Evolutionary conservation across 2,329 filamentous ascomycete species (phyloP).

Genomic region (Aspergillus sp.): DNA sequence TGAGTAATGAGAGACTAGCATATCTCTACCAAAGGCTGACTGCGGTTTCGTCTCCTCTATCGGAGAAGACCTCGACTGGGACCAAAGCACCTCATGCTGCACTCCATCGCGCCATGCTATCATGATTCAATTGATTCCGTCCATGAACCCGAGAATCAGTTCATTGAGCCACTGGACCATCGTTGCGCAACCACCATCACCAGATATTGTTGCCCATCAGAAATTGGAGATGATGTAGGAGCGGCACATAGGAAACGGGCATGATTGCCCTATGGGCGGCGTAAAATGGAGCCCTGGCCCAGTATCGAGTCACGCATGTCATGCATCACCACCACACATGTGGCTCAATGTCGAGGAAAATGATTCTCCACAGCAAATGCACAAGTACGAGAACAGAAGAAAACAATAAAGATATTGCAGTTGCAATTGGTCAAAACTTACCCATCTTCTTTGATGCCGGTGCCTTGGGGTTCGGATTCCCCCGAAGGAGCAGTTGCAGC

Average conservation of each 20-base stretch:
- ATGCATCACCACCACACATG: too few relatives aligned
- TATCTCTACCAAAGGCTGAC: slow-evolving; percentile 9
- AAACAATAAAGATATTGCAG: slow-evolving; percentile 16
- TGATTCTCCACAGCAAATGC: too few relatives aligned
- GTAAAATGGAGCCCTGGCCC: too few relatives aligned
- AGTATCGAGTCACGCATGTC: too few relatives aligned
- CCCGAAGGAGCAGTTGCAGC: slow-evolving; percentile 18
- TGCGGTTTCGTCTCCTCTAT: slow-evolving; percentile 12
- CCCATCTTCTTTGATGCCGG: slow-evolving; percentile 81
- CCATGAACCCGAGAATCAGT: slow-evolving; percentile 11
- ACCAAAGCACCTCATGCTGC: slow-evolving; percentile 8
- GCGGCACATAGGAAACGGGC: slow-evolving; percentile 10
- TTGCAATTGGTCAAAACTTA: slow-evolving; percentile 56
- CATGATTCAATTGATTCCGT: slow-evolving; percentile 1
- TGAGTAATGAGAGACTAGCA: slow-evolving; percentile 8
- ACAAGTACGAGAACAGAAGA: neutral
- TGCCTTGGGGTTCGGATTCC: slow-evolving; percentile 37
- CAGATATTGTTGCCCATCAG: slow-evolving; percentile 9
- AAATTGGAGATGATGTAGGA: slow-evolving; percentile 1
- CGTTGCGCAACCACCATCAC: slow-evolving; percentile 9
- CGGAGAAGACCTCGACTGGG: slow-evolving; percentile 11
- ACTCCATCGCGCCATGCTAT: slow-evolving; percentile 7
- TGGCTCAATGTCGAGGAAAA: too few relatives aligned
- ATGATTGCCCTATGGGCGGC: neutral
- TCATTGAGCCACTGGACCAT: neutral